phyloP scores from a whole-genome alignment of 768 basidiomycete genomes.

The Hericium alpestre region DNA sequence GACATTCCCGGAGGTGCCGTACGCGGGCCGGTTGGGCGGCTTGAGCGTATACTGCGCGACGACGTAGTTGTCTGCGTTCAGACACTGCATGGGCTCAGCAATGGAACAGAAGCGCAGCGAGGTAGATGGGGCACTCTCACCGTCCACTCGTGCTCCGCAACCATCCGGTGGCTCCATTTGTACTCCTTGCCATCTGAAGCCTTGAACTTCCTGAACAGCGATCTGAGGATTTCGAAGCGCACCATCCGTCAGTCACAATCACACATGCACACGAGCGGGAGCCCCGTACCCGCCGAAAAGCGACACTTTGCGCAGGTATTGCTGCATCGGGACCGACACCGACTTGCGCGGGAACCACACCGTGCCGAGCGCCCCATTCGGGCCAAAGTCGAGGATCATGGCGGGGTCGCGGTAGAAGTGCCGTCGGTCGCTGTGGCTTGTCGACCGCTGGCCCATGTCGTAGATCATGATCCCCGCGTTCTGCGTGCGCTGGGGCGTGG shows the following conservation, averaged over 20 bases:
- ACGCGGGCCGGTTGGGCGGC: constrained; percentile 41
- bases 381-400: constrained; percentile 49
- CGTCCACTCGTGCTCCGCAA: constrained; percentile 63
- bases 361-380: constrained; percentile 47
- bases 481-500: constrained; percentile 25
- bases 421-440: constrained; percentile 44
- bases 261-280: constrained; percentile 1
- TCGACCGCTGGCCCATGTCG: constrained; percentile 54
- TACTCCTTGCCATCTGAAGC: constrained; percentile 65
- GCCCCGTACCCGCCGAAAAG: constrained; percentile 55
- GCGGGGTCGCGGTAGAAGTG: constrained; percentile 43
- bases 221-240: constrained; percentile 27
- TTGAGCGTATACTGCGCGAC: constrained; percentile 61
- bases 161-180: constrained; percentile 48
- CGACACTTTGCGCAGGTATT: constrained; percentile 52
- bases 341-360: constrained; percentile 39
- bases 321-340: constrained; percentile 46
- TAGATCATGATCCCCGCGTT: constrained; percentile 41
- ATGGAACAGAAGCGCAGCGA: constrained; percentile 2
- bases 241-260: neutral
- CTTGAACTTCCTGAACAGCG: constrained; percentile 56
- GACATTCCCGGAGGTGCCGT: constrained; percentile 51
- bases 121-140: constrained; percentile 34
- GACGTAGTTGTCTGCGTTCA: constrained; percentile 39
- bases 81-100: constrained; percentile 31